Percentiles rank a stretch among this genome's conserved stretches.
Conservation (phyloP, 306 rosid species). For the Canavalia gladiata region DNA sequence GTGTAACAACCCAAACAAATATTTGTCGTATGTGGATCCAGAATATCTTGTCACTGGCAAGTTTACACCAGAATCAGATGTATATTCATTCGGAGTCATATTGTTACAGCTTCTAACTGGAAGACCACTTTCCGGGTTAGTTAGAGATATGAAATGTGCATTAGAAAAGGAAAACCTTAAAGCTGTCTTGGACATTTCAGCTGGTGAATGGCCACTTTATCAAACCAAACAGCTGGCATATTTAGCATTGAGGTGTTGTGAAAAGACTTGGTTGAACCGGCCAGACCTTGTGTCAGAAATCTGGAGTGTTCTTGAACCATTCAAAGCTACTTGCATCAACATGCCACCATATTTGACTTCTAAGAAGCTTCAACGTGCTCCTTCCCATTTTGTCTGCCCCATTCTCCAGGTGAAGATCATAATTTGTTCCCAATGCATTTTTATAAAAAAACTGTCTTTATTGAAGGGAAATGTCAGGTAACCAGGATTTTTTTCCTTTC, state of each 20-base stretch:
- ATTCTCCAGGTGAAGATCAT: slow-evolving; percentile 79
- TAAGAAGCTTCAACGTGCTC: slow-evolving; percentile 73
- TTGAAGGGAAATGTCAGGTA: slow-evolving; percentile 29
- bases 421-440: slow-evolving; percentile 38
- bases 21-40: slow-evolving; percentile 73
- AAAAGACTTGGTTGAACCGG: slow-evolving; percentile 56
- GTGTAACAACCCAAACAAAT: slow-evolving; percentile 46
- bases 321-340: slow-evolving; percentile 66
- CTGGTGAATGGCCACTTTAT: slow-evolving; percentile 93
- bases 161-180: slow-evolving; percentile 64
- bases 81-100: slow-evolving; percentile 83
- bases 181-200: slow-evolving; percentile 77
- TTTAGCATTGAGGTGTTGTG: slow-evolving; percentile 85
- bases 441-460: neutral
- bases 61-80: slow-evolving; percentile 76
- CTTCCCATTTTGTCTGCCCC: slow-evolving; percentile 96
- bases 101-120: slow-evolving; percentile 76
- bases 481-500: neutral
- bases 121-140: slow-evolving; percentile 64
- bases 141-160: slow-evolving; percentile 79
- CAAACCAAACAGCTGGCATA: slow-evolving; percentile 70
- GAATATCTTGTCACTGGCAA: slow-evolving; percentile 72
- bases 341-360: slow-evolving; percentile 52
- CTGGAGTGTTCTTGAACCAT: slow-evolving; percentile 75
- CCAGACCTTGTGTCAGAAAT: slow-evolving; percentile 76